Evolutionary conservation across 2,329 filamentous ascomycete genomes (phyloP), one percentile per base, ranked within the genome.

Genomic region (Pseudogymnoascus destructans): DNA sequence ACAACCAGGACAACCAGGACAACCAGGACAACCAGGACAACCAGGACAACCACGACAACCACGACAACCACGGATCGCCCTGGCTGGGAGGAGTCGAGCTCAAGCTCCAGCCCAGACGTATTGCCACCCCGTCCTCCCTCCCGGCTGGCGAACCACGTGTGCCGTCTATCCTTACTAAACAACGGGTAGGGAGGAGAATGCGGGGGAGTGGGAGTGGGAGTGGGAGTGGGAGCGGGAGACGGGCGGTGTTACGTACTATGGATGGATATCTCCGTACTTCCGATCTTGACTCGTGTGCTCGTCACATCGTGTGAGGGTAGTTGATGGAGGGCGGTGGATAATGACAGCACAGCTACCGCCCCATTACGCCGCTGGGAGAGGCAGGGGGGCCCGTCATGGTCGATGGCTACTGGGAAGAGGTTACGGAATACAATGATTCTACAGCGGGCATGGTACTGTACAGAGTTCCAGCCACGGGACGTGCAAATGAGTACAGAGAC

Each of bases 101-200:
- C 4, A 2, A 49, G 23, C 13, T 27, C 21, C 21, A 49, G 23
- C n/a, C n/a, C 9, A 19, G 19, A 21, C 5, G 1, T 10, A 46
- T 46, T 17, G 23, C 23, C 13, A 49, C 23, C 42, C 46, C n/a
- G 15, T 30, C 23, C 25, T 17, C 25, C 23, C 23, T 52, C 25
- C 46, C 46, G 46, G 25, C 25, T 52, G 46, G 46, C 42, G 46
- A 6, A 52, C 46, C 25, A 52, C 46, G 46, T 52, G 46, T 30
- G 25, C 1, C 4, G 9, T 52, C 11, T 52, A n/a, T 10, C 1
- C 1, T 10, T 11, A 11, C 42, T 30, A 15, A 15, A 15, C 23
- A 15, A 17, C 13, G 46, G 9, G n/a, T 30, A 2, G 23, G 21
- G 13, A 10, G 21, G 42, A 25, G 21, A 19, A 52, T 52, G 46